Conservation (phyloP, 2,329 filamentous ascomycete species). For the Teratosphaeria gauchensis region DNA sequence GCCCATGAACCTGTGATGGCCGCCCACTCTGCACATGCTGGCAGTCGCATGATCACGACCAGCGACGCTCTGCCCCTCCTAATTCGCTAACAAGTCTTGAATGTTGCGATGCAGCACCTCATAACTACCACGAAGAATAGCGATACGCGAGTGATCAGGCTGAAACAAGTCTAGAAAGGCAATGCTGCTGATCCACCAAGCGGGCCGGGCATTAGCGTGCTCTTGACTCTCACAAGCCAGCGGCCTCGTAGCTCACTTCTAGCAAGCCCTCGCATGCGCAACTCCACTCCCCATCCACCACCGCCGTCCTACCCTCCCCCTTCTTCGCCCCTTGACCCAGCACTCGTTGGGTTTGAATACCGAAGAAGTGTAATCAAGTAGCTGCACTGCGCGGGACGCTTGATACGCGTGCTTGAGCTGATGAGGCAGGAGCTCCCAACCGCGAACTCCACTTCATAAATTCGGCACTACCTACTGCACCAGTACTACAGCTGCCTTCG, state of each 20-base stretch:
- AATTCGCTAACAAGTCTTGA: no score
- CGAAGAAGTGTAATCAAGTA: neutral
- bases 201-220: neutral
- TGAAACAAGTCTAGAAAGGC: neutral
- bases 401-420: neutral
- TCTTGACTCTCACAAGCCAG: neutral
- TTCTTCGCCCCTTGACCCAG: neutral
- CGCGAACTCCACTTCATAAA: neutral
- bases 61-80: no score
- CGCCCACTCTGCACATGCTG: no score
- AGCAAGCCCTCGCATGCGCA: neutral
- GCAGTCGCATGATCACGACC: no score
- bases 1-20: no score
- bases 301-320: neutral
- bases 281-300: neutral
- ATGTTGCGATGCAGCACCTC: no score
- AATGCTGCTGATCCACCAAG: neutral
- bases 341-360: neutral
- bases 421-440: neutral
- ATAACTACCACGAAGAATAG: neutral
- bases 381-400: neutral
- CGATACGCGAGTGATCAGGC: neutral
- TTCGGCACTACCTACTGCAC: neutral
- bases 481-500: neutral
- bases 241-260: neutral